Conservation (phyloP, 352 stramenopile species). For the Globisporangium alternatum region DNA sequence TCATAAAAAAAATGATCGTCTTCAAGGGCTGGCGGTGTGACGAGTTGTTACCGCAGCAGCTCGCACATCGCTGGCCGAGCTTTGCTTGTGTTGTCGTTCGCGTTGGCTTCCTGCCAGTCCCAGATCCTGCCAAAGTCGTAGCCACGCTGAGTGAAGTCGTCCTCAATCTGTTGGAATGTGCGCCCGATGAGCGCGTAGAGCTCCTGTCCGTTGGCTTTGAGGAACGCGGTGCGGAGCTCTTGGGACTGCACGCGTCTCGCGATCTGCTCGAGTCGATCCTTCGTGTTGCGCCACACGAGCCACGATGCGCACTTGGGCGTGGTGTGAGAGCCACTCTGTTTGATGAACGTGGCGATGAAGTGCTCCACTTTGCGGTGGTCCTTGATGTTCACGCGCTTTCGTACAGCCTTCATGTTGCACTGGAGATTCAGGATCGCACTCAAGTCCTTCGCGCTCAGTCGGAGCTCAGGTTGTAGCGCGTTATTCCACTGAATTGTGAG, state of each 20-base stretch:
- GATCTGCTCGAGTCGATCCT: conserved; percentile 11
- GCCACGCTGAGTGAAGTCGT: background rate
- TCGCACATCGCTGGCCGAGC: no score
- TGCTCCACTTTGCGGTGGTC: conserved; percentile 16
- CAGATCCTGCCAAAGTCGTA: conserved; percentile 6
- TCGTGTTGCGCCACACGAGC: conserved; percentile 7
- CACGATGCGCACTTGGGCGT: conserved; percentile 4
- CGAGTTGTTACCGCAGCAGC: background rate
- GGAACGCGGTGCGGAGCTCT: background rate
- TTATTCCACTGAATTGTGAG: conserved; percentile 19
- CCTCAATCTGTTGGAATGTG: conserved; percentile 13
- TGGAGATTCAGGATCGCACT: conserved; percentile 9
- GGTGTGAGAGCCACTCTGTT: background rate
- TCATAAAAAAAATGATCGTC: no score
- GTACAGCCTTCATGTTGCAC: conserved; percentile 11
- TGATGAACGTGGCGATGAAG: conserved; percentile 14
- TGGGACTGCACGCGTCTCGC: conserved; percentile 6
- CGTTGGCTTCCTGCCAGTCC: background rate
- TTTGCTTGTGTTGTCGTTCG: background rate
- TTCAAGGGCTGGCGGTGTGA: no score
- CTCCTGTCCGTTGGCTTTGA: background rate
- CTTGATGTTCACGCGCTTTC: conserved; percentile 6
- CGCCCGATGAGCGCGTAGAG: background rate
- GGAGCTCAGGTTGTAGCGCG: background rate
- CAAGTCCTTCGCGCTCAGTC: background rate